These are phyloP conservation scores for Teratosphaeria pseudoeucalypti DNA, from an alignment of 2,329 filamentous ascomycete genomes.

Conservation along the genomic window DNA sequence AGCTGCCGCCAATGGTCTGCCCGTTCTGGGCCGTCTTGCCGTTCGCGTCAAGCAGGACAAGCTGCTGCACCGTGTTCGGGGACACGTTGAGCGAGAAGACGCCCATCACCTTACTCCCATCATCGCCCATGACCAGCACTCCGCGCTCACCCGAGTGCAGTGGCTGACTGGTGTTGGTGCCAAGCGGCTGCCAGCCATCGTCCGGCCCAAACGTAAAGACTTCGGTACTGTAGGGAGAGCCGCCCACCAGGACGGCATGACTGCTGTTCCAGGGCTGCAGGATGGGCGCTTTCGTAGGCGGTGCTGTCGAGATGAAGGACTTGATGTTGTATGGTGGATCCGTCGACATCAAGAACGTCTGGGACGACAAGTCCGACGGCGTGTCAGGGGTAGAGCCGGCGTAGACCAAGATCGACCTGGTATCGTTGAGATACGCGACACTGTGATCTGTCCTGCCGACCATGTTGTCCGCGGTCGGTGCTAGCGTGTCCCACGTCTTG, in stretches of 20 bases:
- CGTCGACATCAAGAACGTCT: slow-evolving; percentile 65
- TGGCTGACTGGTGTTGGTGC: slow-evolving; percentile 48
- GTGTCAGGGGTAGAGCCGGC: slow-evolving; percentile 59
- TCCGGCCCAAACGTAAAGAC: slow-evolving; percentile 62
- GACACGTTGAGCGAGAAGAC: slow-evolving; percentile 64
- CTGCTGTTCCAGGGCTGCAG: slow-evolving; percentile 64
- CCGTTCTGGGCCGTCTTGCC: slow-evolving; percentile 43
- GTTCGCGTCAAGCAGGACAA: slow-evolving; percentile 53
- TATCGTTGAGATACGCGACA: slow-evolving; percentile 60
- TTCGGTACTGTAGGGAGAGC: slow-evolving; percentile 52
- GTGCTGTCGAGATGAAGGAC: slow-evolving; percentile 49
- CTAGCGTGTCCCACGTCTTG: slow-evolving; percentile 49
- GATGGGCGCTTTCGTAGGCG: slow-evolving; percentile 57
- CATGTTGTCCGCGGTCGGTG: slow-evolving; percentile 42
- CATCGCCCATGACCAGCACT: slow-evolving; percentile 57
- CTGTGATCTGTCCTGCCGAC: slow-evolving; percentile 65
- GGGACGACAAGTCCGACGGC: slow-evolving; percentile 47
- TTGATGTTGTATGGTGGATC: slow-evolving; percentile 53
- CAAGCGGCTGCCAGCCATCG: slow-evolving; percentile 57
- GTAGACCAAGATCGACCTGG: slow-evolving; percentile 67
- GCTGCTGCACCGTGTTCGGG: slow-evolving; percentile 65
- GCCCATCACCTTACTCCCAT: slow-evolving; percentile 68
- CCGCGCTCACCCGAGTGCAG: slow-evolving; percentile 30
- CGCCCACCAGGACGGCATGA: slow-evolving; percentile 65
- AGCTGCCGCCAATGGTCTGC: slow-evolving; percentile 32